These are phyloP conservation scores for Saccharomyces hybrid DNA, from an alignment of 1,139 yeast species.

Conservation along the genomic window DNA sequence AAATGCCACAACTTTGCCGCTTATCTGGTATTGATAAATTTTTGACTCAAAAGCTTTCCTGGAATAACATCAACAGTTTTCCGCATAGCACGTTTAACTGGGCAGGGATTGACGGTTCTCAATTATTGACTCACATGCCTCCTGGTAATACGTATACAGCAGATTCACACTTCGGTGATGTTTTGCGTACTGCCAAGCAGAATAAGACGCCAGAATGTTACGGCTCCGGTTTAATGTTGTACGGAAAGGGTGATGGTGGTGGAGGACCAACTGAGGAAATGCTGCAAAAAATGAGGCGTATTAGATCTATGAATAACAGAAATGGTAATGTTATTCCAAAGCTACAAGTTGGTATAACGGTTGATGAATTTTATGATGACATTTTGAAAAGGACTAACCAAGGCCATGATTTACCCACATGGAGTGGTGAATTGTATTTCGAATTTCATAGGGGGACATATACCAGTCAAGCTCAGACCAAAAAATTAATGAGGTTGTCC, in stretches of 20 bases:
- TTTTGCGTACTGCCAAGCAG: conserved; percentile 65
- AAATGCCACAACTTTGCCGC: conserved; percentile 87
- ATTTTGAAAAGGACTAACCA: conserved; percentile 53
- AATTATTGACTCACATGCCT: conserved; percentile 93
- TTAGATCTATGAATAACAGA: conserved; percentile 78
- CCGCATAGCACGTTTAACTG: conserved; percentile 90
- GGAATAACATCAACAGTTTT: conserved; percentile 89
- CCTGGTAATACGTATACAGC: conserved; percentile 96
- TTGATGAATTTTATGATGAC: conserved; percentile 69
- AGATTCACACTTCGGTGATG: conserved; percentile 86
- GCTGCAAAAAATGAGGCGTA: conserved; percentile 85
- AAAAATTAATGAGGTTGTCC: conserved; percentile 68
- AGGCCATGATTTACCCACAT: conserved; percentile 66
- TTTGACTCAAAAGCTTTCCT: conserved; percentile 85
- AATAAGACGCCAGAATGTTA: conserved; percentile 78
- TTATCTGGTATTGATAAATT: conserved; percentile 75
- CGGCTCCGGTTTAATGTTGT: conserved; percentile 71
- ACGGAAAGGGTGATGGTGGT: conserved; percentile 97
- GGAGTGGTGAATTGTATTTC: conserved; percentile 90
- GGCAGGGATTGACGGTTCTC: conserved; percentile 91
- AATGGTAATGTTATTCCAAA: conserved; percentile 73
- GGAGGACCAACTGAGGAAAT: conserved; percentile 95
- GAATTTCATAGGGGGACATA: conserved; percentile 97
- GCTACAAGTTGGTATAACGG: conserved; percentile 60
- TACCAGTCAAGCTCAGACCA: conserved; percentile 84